These are phyloP conservation scores for Nakazawaea sp. DNA, from an alignment of 805 yeast species.

Conservation along the genomic window DNA sequence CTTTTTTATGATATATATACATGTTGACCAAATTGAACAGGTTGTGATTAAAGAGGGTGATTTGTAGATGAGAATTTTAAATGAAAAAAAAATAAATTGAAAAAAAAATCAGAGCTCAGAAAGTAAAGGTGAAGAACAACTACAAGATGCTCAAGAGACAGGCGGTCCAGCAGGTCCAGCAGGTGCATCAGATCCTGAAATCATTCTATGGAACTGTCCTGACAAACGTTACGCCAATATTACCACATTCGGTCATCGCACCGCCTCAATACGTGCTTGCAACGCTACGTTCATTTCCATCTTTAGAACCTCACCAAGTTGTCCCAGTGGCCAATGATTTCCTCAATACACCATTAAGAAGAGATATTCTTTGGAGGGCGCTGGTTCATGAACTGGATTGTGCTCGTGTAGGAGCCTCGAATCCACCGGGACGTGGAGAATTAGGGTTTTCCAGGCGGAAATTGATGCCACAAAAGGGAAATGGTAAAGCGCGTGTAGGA, in stretches of 20 bases:
- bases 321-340: constrained; percentile 72
- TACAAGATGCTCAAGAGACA: background rate
- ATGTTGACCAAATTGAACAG: no score
- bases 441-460: constrained; percentile 81
- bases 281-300: constrained; percentile 78
- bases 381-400: constrained; percentile 88
- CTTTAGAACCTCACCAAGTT: constrained; percentile 75
- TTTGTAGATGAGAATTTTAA: background rate
- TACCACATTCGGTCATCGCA: constrained; percentile 20
- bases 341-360: constrained; percentile 69
- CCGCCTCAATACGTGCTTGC: constrained; percentile 75
- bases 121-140: no score
- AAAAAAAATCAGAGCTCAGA: no score
- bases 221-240: constrained; percentile 1
- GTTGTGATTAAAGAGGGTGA: background rate
- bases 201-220: background rate
- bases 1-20: no score
- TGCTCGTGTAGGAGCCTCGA: constrained; percentile 82
- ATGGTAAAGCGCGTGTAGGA: constrained; percentile 94
- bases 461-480: constrained; percentile 83
- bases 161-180: background rate
- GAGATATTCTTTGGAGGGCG: constrained; percentile 92
- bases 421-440: constrained; percentile 81
- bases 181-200: background rate
- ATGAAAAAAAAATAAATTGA: background rate